A percentile compares a stretch with the other conserved stretches of the same genome.
These are phyloP conservation scores for Trematosphaeria pertusa DNA, from an alignment of 2,329 filamentous ascomycete genomes.

Conservation along the genomic window DNA sequence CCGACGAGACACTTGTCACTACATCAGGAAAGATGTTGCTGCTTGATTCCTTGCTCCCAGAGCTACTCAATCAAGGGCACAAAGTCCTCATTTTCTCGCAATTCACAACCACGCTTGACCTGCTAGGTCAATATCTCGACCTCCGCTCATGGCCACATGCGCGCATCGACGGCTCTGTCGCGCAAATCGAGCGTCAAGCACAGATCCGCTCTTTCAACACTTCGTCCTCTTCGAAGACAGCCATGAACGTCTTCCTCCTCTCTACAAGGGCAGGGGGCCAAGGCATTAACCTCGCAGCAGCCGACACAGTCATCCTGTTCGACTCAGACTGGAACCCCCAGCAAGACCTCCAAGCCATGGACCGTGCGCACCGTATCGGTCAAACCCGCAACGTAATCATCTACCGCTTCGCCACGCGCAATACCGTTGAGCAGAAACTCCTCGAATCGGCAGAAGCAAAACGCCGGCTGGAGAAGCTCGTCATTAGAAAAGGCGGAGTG, in stretches of 20 bases:
- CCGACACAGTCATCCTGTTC: slow-evolving; percentile 91
- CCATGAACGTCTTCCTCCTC: slow-evolving; percentile 77
- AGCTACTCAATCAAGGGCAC: slow-evolving; percentile 75
- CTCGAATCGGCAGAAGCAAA: slow-evolving; percentile 91
- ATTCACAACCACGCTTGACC: slow-evolving; percentile 92
- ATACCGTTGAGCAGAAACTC: slow-evolving; percentile 88
- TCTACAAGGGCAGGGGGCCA: slow-evolving; percentile 92
- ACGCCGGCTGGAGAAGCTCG: slow-evolving; percentile 87
- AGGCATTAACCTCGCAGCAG: slow-evolving; percentile 90
- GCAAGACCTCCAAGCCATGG: slow-evolving; percentile 94
- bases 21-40: slow-evolving; percentile 96
- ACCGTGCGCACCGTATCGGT: slow-evolving; percentile 92
- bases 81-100: slow-evolving; percentile 97
- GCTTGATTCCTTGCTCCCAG: slow-evolving; percentile 82
- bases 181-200: slow-evolving; percentile 65
- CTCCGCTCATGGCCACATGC: slow-evolving; percentile 82
- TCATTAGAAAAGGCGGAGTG: slow-evolving; percentile 85
- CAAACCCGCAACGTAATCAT: slow-evolving; percentile 92
- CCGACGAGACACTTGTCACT: slow-evolving; percentile 82
- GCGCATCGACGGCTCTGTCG: slow-evolving; percentile 88
- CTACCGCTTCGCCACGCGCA: slow-evolving; percentile 90
- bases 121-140: slow-evolving; percentile 86
- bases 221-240: slow-evolving; percentile 30
- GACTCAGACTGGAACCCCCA: slow-evolving; percentile 96
- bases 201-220: slow-evolving; percentile 60